Evolutionary conservation across 805 yeast genomes (phyloP), one percentile per base, ranked within the genome.

Genomic region (Metschnikowia rubicola): DNA sequence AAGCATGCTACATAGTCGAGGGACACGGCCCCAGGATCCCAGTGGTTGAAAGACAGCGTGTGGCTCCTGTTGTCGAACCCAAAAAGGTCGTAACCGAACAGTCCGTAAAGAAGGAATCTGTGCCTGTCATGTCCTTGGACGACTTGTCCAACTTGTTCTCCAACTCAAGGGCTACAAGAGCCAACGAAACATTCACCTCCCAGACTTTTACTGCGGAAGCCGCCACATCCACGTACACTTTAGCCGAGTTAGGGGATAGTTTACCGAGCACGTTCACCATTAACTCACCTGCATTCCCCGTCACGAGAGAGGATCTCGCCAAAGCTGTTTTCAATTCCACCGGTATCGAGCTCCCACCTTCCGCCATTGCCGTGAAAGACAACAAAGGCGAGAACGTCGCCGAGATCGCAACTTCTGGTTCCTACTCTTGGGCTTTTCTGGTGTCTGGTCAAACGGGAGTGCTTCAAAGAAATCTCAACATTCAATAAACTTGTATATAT

Each of bases 1-100:
- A 88, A 37, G 97, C 96, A 3, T 77, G 80, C 15, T 90, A 88
- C 59, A 74, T 88, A 19, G 62, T 65, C 37, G 55, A 55, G 34
- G 61, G 55, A 29, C 50, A 61, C 36, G 70, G 66, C 4, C 76
- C 77, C 7, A 64, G 67, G 42, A 66, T 72, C 34, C 73, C 75
- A 3, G 71, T 72, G n/a, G 75, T 70, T 6, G 67, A 61, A 42
- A 61, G 47, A 38, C 30, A 30, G 26, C 49, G 49, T 41, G 46
- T 33, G 8, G 33, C 35, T 7, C 42, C 39, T 9, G 43, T 39
- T 15, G 38, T 36, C 11, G 45, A 43, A 30, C 41, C 28, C 26
- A 48, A 43, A 32, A 32, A 15, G 5, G 38, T 37, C 3, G 41
- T 34, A 10, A 37, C 29, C 33, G 44, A 45, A 39, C 53, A 53